Conservation (phyloP, 2,329 filamentous ascomycete species). For the Xylariomycetidae sp. region DNA sequence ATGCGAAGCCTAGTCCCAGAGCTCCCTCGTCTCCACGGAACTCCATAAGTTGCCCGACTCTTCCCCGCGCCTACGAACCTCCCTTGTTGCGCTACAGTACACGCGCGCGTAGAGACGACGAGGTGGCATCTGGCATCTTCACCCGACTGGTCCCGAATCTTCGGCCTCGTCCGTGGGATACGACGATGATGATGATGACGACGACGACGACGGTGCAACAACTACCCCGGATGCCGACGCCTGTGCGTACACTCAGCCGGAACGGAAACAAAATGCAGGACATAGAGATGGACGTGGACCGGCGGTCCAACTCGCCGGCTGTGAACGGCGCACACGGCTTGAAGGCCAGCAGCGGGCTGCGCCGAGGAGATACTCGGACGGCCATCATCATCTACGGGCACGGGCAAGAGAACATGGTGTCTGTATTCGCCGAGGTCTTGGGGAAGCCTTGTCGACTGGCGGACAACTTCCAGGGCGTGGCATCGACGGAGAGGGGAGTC, state of each 20-base stretch:
- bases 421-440: slow-evolving; percentile 70
- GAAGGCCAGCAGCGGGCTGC: slow-evolving; percentile 39
- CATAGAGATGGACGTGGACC: slow-evolving; percentile 21
- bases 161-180: slow-evolving; percentile 5
- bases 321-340: slow-evolving; percentile 24
- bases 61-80: too few relatives aligned
- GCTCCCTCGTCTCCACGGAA: background rate
- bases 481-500: slow-evolving; percentile 50
- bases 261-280: slow-evolving; percentile 20
- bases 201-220: slow-evolving; percentile 42
- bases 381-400: slow-evolving; percentile 63
- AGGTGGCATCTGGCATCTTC: background rate
- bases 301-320: slow-evolving; percentile 13
- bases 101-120: background rate
- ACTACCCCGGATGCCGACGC: slow-evolving; percentile 43
- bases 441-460: slow-evolving; percentile 65
- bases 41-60: too few relatives aligned
- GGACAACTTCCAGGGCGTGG: slow-evolving; percentile 47
- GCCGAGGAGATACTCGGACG: slow-evolving; percentile 50
- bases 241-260: slow-evolving; percentile 35
- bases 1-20: background rate
- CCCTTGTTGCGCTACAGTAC: background rate
- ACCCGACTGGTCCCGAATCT: slow-evolving; percentile 2
- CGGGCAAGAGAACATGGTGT: slow-evolving; percentile 68
- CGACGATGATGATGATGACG: too few relatives aligned